phyloP scores from a whole-genome alignment of 2,329 filamentous ascomycete species.

The Colletotrichum falcatum region DNA sequence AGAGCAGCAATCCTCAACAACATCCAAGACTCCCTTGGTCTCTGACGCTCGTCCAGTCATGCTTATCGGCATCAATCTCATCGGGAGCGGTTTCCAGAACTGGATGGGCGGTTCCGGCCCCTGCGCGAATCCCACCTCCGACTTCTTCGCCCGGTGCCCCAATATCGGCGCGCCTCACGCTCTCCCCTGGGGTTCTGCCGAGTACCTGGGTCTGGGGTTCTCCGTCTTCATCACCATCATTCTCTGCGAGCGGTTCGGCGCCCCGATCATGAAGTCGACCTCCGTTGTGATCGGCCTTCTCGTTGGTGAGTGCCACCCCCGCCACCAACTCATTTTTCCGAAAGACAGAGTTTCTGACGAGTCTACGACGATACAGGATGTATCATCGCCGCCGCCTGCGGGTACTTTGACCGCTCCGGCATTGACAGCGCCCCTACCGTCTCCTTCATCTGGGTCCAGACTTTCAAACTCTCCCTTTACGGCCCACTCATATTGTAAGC shows the following conservation, averaged over 20 bases:
- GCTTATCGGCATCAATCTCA: conserved; percentile 80
- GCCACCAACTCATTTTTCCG: too few species aligned
- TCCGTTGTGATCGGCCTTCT: conserved; percentile 81
- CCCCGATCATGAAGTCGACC: conserved; percentile 86
- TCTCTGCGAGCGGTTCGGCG: conserved; percentile 82
- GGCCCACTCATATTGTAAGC: conserved; percentile 73
- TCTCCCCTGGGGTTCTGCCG: conserved; percentile 81
- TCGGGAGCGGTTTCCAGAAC: conserved; percentile 77
- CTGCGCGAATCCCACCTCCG: conserved; percentile 63
- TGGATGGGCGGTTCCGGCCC: conserved; percentile 81
- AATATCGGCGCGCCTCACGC: conserved; percentile 76
- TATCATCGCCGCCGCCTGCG: conserved; percentile 81
- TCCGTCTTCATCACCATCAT: conserved; percentile 84
- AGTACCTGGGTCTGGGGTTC: conserved; percentile 84
- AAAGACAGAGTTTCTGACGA: background rate
- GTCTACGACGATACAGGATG: conserved; percentile 63
- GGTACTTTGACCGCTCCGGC: conserved; percentile 80
- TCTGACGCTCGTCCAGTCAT: conserved; percentile 53
- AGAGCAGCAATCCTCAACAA: conserved; percentile 48
- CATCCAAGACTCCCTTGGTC: too few species aligned
- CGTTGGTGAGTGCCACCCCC: conserved; percentile 16
- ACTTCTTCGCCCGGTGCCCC: conserved; percentile 74
- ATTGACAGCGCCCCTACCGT: conserved; percentile 78
- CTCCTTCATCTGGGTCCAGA: conserved; percentile 84
- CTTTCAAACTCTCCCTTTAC: conserved; percentile 79